A percentile compares a stretch with the other conserved stretches of the same genome.
phyloP scores from a whole-genome alignment of 331 rosid genomes.

The Pyrus hybrid region DNA sequence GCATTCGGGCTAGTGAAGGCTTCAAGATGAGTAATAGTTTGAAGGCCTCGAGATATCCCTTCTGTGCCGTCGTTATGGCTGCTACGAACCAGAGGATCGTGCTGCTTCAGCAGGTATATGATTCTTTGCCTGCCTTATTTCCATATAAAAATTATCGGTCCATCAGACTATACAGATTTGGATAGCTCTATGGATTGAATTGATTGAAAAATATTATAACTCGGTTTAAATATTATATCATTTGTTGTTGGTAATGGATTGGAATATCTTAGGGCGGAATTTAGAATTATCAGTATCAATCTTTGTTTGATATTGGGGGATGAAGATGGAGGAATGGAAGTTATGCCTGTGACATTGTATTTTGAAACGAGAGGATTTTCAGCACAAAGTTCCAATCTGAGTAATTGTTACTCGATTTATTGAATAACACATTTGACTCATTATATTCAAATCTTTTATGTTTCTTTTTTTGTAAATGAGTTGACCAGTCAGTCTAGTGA shows the following conservation, averaged over 20 bases:
- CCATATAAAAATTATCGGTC: neutral
- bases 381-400: neutral
- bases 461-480: neutral
- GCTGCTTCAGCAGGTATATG: slow-evolving; percentile 78
- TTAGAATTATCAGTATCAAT: neutral
- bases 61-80: slow-evolving; percentile 92
- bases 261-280: neutral
- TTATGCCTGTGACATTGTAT: neutral
- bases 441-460: neutral
- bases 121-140: neutral
- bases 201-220: neutral
- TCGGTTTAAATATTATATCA: neutral
- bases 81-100: slow-evolving; percentile 93
- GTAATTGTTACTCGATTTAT: too few relatives aligned
- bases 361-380: neutral
- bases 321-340: neutral
- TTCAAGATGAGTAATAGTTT: slow-evolving; percentile 96
- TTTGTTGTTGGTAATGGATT: neutral
- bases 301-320: neutral
- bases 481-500: neutral
- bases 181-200: neutral
- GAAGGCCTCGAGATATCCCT: slow-evolving; percentile 89
- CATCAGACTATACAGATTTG: neutral
- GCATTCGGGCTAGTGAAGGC: slow-evolving; percentile 84
- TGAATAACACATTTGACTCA: neutral